A percentile compares a stretch with the other conserved stretches of the same genome.
These are phyloP conservation scores for Pestalotiopsis sp. DNA, from an alignment of 2,329 filamentous ascomycete genomes.

Conservation along the genomic window DNA sequence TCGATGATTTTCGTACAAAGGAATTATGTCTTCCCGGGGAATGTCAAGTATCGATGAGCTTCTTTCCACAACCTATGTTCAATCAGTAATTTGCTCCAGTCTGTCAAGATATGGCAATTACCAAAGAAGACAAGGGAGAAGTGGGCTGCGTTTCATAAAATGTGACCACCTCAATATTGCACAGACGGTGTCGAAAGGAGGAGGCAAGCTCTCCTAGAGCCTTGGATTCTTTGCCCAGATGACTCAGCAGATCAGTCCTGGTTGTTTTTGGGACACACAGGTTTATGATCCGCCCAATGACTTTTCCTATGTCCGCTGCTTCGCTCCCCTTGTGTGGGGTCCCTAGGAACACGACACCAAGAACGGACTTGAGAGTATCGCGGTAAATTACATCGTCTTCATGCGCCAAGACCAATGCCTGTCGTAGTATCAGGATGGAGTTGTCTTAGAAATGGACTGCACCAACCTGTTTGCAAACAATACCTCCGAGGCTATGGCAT, in stretches of 20 bases:
- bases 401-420: slow-evolving; percentile 24
- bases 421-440: neutral
- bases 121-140: slow-evolving; percentile 14
- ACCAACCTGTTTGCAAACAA: slow-evolving; percentile 29
- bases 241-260: slow-evolving; percentile 23
- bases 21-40: slow-evolving; percentile 2
- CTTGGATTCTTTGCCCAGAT: slow-evolving; percentile 17
- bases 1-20: slow-evolving; percentile 9
- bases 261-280: slow-evolving; percentile 17
- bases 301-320: slow-evolving; percentile 20
- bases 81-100: neutral
- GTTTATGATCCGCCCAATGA: slow-evolving; percentile 24
- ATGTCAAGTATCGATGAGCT: neutral
- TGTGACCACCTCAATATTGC: slow-evolving; percentile 18
- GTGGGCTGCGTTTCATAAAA: slow-evolving; percentile 22
- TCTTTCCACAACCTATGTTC: slow-evolving; percentile 26
- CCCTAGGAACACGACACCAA: slow-evolving; percentile 30
- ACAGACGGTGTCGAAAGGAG: slow-evolving; percentile 19
- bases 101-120: slow-evolving; percentile 8
- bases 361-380: slow-evolving; percentile 16
- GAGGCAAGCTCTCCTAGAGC: slow-evolving; percentile 19
- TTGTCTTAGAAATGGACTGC: neutral
- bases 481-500: slow-evolving; percentile 30
- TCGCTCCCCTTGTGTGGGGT: slow-evolving; percentile 33
- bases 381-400: slow-evolving; percentile 16